Evolutionary conservation across 768 basidiomycete genomes (phyloP), one percentile per base, ranked within the genome.

Genomic region (Gautieria morchelliformis): DNA sequence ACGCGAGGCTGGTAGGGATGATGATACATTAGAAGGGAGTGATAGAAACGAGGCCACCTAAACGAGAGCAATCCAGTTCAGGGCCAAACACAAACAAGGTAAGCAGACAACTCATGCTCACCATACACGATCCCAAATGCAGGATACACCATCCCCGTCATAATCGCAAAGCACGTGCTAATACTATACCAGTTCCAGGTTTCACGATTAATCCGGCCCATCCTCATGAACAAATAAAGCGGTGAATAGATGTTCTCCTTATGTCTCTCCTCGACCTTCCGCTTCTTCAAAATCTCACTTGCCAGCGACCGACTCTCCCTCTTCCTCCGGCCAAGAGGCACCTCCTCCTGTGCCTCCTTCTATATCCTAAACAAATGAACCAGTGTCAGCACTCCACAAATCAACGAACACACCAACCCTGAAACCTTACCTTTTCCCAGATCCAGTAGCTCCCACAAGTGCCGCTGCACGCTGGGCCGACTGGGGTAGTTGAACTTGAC

Each of bases 401-500:
- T 27, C 27, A 27, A n/a, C n/a, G n/a, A n/a, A n/a, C n/a, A n/a
- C 27, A 2, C 27, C 27, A 27, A 27, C 5, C 27, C 40, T 2
- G 4, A 32, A n/a, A n/a, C 1, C 47, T n/a, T 24, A 57, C 1
- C 85, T 87, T 64, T 88, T 88, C 11, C 87, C 87, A 3, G 84
- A 87, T 8, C 87, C 88, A 42, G 84, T 86, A 11, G 88, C 86
- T 51, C 88, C 87, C 49, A 89, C 87, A 35, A 90, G 75, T 11
- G 87, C 87, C 11, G 82, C 80, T 5, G 87, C 2, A 94, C 84
- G 33, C 78, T 75, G 5, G 83, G 85, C 17, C 87, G 84, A 5
- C 89, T 88, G 2, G 93, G 93, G 67, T 96, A 95, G 67, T 75
- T 82, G 75, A 97, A 95, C 56, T 77, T 74, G 65, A 95, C 78